Conservation (phyloP, 164 flowering plant species). For the grape (Vitis vinifera) region ASM3070453v1 NC_081817.1:29810001-29810500, state of each 20-base stretch:
- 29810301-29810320: slow-evolving; percentile 73
- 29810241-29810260: slow-evolving; percentile 64
- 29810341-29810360: slow-evolving; percentile 56
- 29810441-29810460: not conserved
- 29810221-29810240: slow-evolving; percentile 66
- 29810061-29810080: not conserved
- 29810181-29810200: slow-evolving; percentile 69
- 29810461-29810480: not conserved
- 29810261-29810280: slow-evolving; percentile 48
- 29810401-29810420: not conserved
- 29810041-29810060: not conserved
- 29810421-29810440: not conserved
- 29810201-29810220: slow-evolving; percentile 59
- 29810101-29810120: not conserved
- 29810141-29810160: not conserved
- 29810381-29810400: slow-evolving; percentile 51
- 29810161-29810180: slow-evolving; percentile 8
- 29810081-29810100: not conserved
- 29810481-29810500: not conserved
- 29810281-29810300: slow-evolving; percentile 43
- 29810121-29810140: not conserved
- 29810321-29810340: slow-evolving; percentile 67
- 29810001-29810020: not conserved
- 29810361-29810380: slow-evolving; percentile 68
- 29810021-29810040: not conserved